Conservation (phyloP, 2,329 filamentous ascomycete species). For the Colletotrichum cereale region DNA sequence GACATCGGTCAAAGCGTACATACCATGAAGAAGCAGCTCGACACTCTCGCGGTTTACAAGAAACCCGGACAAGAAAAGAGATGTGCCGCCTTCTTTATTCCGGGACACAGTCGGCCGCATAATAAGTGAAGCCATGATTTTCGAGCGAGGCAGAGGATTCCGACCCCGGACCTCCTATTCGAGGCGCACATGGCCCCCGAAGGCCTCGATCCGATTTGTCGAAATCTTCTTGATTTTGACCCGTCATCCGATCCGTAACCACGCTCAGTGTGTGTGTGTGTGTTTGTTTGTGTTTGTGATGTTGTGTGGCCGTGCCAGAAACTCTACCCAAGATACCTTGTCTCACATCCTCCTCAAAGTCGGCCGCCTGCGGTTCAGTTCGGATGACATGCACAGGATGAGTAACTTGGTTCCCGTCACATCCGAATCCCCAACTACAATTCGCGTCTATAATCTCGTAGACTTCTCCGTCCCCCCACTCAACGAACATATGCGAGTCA, state of each 20-base stretch:
- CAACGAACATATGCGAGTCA: neutral
- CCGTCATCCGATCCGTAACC: neutral
- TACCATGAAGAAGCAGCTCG: too few species aligned
- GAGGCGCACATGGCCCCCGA: neutral
- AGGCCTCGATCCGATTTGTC: neutral
- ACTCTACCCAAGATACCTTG: slow-evolving; percentile 1
- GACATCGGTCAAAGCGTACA: neutral
- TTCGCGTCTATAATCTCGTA: neutral
- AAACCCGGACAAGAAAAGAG: neutral
- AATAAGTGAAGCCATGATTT: neutral
- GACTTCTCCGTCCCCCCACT: neutral
- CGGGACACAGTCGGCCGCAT: neutral
- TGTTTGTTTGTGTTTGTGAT: too few species aligned
- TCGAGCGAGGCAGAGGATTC: neutral
- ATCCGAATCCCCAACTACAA: slow-evolving; percentile 8
- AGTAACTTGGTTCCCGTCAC: neutral
- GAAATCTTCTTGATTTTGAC: neutral
- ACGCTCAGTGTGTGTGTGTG: neutral
- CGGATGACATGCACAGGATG: neutral
- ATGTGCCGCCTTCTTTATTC: neutral
- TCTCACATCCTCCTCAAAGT: neutral
- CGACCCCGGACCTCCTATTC: neutral
- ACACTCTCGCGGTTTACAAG: too few species aligned
- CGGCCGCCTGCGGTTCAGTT: neutral
- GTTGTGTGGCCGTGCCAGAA: neutral